phyloP scores from a whole-genome alignment of 1,139 yeast species.

The Kodamaea fungicola region DNA sequence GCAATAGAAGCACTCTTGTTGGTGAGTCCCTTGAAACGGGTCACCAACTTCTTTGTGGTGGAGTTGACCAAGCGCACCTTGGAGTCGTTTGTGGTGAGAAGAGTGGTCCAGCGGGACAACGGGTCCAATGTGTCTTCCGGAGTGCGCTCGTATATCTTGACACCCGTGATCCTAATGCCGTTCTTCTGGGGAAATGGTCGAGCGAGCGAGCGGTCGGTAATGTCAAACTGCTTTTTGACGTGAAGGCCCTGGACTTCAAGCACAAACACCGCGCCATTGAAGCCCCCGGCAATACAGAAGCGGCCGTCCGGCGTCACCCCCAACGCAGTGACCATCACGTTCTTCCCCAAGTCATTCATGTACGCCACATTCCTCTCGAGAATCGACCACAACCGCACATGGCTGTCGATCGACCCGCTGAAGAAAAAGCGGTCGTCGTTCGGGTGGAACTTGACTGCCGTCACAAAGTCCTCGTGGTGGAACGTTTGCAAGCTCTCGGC shows the following conservation, averaged over 20 bases:
- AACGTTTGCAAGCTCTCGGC: slow-evolving; percentile 62
- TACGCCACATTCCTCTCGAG: slow-evolving; percentile 51
- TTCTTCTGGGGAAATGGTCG: slow-evolving; percentile 26
- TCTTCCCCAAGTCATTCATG: slow-evolving; percentile 41
- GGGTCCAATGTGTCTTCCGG: slow-evolving; percentile 11
- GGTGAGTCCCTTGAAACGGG: slow-evolving; percentile 69
- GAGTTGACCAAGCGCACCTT: slow-evolving; percentile 64
- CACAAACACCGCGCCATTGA: slow-evolving; percentile 65
- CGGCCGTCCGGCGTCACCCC: slow-evolving; percentile 70
- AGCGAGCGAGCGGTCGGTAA: slow-evolving; percentile 27
- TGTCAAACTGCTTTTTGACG: slow-evolving; percentile 52
- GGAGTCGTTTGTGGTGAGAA: slow-evolving; percentile 79
- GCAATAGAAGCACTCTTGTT: slow-evolving; percentile 69
- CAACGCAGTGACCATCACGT: slow-evolving; percentile 67
- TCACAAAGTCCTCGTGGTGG: slow-evolving; percentile 75
- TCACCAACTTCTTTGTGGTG: slow-evolving; percentile 54
- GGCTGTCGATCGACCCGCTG: slow-evolving; percentile 79
- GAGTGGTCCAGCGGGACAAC: slow-evolving; percentile 32
- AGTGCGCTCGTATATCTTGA: slow-evolving; percentile 25
- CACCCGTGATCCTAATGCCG: slow-evolving; percentile 43
- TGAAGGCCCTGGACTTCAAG: slow-evolving; percentile 67
- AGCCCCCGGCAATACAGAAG: slow-evolving; percentile 72
- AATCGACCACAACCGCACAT: slow-evolving; percentile 80
- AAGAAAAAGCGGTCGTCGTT: slow-evolving; percentile 83
- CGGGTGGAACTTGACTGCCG: slow-evolving; percentile 80